phyloP scores from a whole-genome alignment of 148 eudicot species.

The Vaccinium corymbosum region DNA sequence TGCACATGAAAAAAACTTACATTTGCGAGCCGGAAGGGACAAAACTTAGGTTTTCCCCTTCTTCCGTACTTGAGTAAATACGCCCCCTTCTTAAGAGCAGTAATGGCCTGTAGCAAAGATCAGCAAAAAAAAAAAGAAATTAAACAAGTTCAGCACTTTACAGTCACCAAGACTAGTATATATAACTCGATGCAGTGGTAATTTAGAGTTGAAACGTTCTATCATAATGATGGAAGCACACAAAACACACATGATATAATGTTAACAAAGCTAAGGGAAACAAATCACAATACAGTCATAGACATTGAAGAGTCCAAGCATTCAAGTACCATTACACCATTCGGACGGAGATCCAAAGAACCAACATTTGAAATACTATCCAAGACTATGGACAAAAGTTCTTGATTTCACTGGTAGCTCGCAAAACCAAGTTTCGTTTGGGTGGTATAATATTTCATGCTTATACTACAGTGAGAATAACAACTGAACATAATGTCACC shows the following conservation, averaged over 20 bases:
- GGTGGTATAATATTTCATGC: background rate
- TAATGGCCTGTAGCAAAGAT: slow-evolving; percentile 10
- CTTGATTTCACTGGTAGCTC: background rate
- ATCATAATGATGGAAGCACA: background rate
- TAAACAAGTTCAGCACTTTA: slow-evolving; percentile 11
- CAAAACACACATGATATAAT: background rate
- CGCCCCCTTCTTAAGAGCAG: slow-evolving; percentile 14
- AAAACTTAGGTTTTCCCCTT: slow-evolving; percentile 16
- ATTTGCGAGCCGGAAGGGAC: slow-evolving; percentile 15
- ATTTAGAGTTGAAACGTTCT: background rate
- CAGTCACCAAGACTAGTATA: background rate
- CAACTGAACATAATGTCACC: background rate
- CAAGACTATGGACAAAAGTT: background rate
- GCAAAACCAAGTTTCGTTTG: background rate
- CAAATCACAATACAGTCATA: background rate
- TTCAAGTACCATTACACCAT: background rate
- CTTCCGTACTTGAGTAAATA: slow-evolving; percentile 14
- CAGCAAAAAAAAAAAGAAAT: background rate
- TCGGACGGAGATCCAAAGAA: slow-evolving; percentile 1
- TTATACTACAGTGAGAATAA: background rate
- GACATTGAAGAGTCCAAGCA: background rate
- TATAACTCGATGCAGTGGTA: background rate
- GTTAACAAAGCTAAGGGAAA: background rate
- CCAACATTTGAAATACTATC: background rate
- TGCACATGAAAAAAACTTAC: slow-evolving; percentile 8